phyloP scores from a whole-genome alignment of 805 yeast species.

The Ogataea parapolymorpha region DNA sequence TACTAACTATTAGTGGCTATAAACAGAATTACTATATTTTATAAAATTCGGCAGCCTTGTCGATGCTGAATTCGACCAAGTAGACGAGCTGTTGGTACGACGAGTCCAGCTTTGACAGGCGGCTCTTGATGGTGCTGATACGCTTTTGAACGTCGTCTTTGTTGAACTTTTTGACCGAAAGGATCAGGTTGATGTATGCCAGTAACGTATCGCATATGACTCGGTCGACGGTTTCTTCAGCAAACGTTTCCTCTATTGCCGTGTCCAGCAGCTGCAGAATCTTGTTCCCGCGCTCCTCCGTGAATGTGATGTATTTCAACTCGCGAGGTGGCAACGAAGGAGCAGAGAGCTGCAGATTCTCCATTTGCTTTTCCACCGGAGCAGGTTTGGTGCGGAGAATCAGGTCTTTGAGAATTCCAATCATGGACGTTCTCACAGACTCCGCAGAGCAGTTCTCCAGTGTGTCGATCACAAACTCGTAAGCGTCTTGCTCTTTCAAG shows the following conservation, averaged over 20 bases:
- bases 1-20: conserved; percentile 2
- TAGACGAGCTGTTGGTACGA: conserved; percentile 11
- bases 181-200: conserved; percentile 52
- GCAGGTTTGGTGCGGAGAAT: conserved; percentile 36
- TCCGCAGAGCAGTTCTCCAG: conserved; percentile 61
- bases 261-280: conserved; percentile 42
- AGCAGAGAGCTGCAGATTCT: conserved; percentile 1
- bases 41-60: conserved; percentile 19
- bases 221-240: conserved; percentile 2
- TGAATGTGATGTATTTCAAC: conserved; percentile 40
- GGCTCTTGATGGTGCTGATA: not conserved
- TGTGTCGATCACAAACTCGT: conserved; percentile 60
- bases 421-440: conserved; percentile 53
- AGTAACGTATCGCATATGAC: conserved; percentile 43
- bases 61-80: conserved; percentile 20
- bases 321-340: conserved; percentile 42
- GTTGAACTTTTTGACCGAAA: conserved; percentile 24
- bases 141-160: conserved; percentile 6
- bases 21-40: not conserved
- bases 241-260: conserved; percentile 37
- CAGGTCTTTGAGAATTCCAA: conserved; percentile 70
- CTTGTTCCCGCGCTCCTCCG: conserved; percentile 38
- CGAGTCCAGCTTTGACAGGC: not conserved
- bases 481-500: conserved; percentile 54
- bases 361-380: conserved; percentile 10